phyloP scores from a whole-genome alignment of 2,329 filamentous ascomycete genomes.

The Colletotrichum cuscutae region DNA sequence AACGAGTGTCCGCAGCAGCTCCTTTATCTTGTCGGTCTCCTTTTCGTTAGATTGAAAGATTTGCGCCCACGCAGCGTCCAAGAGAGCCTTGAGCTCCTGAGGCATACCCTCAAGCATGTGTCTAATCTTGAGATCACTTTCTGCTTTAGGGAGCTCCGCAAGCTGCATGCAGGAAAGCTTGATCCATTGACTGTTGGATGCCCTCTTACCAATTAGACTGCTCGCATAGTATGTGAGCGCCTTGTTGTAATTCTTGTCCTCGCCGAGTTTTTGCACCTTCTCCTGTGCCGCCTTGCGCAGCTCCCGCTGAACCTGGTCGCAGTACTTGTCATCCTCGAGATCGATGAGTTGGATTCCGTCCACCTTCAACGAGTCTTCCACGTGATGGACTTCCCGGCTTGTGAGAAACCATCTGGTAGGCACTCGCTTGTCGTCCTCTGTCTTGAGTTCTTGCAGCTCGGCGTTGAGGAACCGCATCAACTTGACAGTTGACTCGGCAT shows the following conservation, averaged over 20 bases:
- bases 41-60: constrained; percentile 46
- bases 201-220: constrained; percentile 53
- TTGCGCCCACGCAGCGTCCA: constrained; percentile 50
- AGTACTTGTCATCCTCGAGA: constrained; percentile 50
- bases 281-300: constrained; percentile 49
- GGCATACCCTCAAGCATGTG: constrained; percentile 51
- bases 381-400: constrained; percentile 42
- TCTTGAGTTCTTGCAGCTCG: constrained; percentile 41
- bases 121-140: constrained; percentile 51
- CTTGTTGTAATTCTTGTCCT: constrained; percentile 52
- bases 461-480: constrained; percentile 45
- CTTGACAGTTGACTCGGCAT: constrained; percentile 45
- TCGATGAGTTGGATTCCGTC: constrained; percentile 46
- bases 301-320: constrained; percentile 48
- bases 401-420: constrained; percentile 53
- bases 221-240: constrained; percentile 54
- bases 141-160: constrained; percentile 48
- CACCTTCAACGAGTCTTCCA: constrained; percentile 43
- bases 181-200: constrained; percentile 56
- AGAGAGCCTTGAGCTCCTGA: constrained; percentile 48
- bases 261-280: constrained; percentile 46
- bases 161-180: constrained; percentile 55
- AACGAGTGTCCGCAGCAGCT: constrained; percentile 52
- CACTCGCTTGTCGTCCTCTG: constrained; percentile 37
- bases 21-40: constrained; percentile 51